Evolutionary conservation across 2,329 filamentous ascomycete species (phyloP), one percentile per base, ranked within the genome.

Genomic region (Septoria petroselini): DNA sequence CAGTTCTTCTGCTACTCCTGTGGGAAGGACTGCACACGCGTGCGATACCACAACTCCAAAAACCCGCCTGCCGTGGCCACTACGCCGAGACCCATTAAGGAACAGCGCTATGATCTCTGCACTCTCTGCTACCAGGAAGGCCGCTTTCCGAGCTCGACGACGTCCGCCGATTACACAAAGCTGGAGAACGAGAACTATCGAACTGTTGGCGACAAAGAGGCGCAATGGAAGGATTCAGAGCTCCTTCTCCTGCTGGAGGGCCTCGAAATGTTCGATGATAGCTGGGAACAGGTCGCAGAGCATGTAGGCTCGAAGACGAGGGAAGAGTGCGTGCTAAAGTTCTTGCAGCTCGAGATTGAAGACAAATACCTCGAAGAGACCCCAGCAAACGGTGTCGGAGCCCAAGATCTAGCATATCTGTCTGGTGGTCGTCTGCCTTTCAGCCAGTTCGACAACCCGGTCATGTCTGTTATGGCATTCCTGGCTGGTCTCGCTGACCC

Each of bases 241-340:
- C 81, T 88, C 11, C 76, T 98, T n/a, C 78, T 90, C 41, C 79
- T 98, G 30, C 79, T 98, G 5, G 93, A 98, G 69, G 94, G 83
- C 7, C 76, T 98, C 41, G 93, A 98, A 71, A 81, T 86, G 61
- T 95, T 91, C 62, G 91, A 97, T 58, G 91, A 97, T 54, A 89
- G 97, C 71, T 98, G 93, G 93, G 85, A 87, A 50, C 83, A 88
- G 62, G 91, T 98, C 58, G 85, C 94, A 1, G 89, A 91, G 56
- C 88, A 96, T 64, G 93, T 98, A 35, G 87, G 87, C 41, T 94
- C 89, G 2, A 84, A 91, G 53, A 95, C 90, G 1, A 81, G 89
- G 45, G 94, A 98, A 69, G 91, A 98, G 72, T 98, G 93, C 68
- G 91, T 97, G 12, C 79, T 97, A 62, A 93, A 96, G 68, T 98